Evolutionary conservation across 2,329 filamentous ascomycete species (phyloP).

Genomic region (Colletotrichum graminicola): DNA sequence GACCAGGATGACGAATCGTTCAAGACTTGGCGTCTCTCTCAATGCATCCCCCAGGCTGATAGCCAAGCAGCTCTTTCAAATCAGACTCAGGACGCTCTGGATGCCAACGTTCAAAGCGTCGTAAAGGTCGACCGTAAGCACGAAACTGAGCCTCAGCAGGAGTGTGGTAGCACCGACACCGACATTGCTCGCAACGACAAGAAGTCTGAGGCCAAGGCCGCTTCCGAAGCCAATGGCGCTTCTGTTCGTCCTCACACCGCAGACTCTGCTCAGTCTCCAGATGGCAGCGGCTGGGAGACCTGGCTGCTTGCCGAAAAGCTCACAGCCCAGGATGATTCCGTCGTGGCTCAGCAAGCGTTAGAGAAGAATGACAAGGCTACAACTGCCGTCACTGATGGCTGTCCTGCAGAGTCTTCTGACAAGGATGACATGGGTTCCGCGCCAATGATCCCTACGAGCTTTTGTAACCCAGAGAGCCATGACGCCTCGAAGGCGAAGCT

Average conservation of each 20-base stretch:
- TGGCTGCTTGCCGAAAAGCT: conserved; percentile 39
- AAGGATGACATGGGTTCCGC: background rate
- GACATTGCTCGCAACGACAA: background rate
- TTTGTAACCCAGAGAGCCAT: no score
- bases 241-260: conserved; percentile 3
- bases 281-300: conserved; percentile 21
- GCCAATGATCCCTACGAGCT: background rate
- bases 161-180: background rate
- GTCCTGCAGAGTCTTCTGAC: background rate
- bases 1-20: conserved; percentile 42
- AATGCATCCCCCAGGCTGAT: conserved; percentile 22
- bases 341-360: background rate
- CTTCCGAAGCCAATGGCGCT: background rate
- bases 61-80: conserved; percentile 4
- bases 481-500: background rate
- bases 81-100: background rate
- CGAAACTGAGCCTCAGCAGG: background rate
- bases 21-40: conserved; percentile 43
- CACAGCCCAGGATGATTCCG: conserved; percentile 1
- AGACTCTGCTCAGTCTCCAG: conserved; percentile 30
- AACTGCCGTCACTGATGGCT: background rate
- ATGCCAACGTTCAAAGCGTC: background rate
- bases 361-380: background rate
- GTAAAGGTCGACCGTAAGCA: background rate
- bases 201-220: background rate